These are phyloP conservation scores for Coniochaeta prunicola DNA, from an alignment of 2,329 filamentous ascomycete genomes.

Conservation along the genomic window DNA sequence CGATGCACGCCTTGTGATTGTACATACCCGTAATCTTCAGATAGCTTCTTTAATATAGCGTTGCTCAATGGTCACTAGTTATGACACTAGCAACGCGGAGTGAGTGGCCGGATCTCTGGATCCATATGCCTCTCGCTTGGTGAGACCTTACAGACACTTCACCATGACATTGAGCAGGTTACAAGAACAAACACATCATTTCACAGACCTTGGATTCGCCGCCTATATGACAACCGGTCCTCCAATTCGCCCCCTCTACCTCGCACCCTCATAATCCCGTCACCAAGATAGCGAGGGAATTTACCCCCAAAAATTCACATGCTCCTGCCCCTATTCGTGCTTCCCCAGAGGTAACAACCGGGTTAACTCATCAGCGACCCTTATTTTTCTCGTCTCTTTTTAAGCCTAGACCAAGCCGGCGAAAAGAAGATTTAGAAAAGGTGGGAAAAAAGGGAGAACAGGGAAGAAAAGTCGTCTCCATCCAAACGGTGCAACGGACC, in stretches of 20 bases:
- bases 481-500: background rate
- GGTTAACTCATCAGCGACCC: background rate
- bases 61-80: no score
- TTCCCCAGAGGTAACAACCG: background rate
- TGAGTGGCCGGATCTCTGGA: no score
- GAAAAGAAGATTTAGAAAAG: background rate
- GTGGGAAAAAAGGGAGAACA: background rate
- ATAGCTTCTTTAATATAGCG: no score
- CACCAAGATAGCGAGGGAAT: background rate
- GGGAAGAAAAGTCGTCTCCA: background rate
- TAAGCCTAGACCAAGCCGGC: background rate
- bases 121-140: no score
- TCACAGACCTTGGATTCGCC: background rate
- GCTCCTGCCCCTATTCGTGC: background rate
- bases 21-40: no score
- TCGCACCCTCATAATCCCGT: background rate
- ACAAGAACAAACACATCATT: background rate
- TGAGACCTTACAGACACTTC: no score
- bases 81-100: no score
- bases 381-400: background rate
- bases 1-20: no score
- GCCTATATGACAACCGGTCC: background rate
- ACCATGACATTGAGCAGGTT: no score
- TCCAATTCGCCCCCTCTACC: background rate
- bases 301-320: background rate